A percentile compares a stretch with the other conserved stretches of the same genome.
Evolutionary conservation across 768 basidiomycete genomes (phyloP).

Genomic region (Podaxis rugospora): DNA sequence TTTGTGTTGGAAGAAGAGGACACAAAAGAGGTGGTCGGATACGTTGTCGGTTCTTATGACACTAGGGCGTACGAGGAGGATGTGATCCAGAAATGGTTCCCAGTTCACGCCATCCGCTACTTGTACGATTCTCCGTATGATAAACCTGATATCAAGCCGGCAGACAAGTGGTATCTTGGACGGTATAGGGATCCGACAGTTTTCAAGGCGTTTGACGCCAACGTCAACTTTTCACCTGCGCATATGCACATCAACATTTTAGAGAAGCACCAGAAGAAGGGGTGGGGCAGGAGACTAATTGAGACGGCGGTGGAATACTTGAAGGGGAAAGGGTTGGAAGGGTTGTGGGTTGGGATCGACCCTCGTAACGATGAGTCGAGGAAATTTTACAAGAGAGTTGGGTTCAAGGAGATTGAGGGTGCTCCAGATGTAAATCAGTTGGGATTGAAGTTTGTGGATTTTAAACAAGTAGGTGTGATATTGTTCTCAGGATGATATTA

Average conservation of each 20-base stretch:
- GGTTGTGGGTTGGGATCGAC: slow-evolving; percentile 69
- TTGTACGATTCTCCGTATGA: slow-evolving; percentile 16
- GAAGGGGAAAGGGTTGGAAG: slow-evolving; percentile 40
- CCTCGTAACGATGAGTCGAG: slow-evolving; percentile 56
- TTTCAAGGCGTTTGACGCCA: slow-evolving; percentile 44
- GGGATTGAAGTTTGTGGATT: slow-evolving; percentile 50
- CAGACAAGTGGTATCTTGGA: slow-evolving; percentile 41
- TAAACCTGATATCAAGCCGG: slow-evolving; percentile 28
- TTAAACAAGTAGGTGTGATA: slow-evolving; percentile 15
- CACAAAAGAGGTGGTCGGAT: slow-evolving; percentile 57
- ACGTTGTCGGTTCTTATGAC: slow-evolving; percentile 63
- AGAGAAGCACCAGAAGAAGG: slow-evolving; percentile 58
- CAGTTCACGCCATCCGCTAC: slow-evolving; percentile 53
- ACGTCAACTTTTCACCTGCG: slow-evolving; percentile 62
- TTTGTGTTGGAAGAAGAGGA: slow-evolving; percentile 65
- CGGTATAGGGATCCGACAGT: slow-evolving; percentile 25
- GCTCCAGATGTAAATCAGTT: slow-evolving; percentile 43
- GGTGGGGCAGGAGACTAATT: slow-evolving; percentile 69
- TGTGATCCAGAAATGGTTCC: slow-evolving; percentile 62
- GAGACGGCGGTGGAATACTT: slow-evolving; percentile 49
- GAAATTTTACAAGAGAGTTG: slow-evolving; percentile 58
- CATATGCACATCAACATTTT: slow-evolving; percentile 76
- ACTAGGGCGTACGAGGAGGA: slow-evolving; percentile 60
- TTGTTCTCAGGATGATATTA: not conserved
- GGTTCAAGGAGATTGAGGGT: slow-evolving; percentile 55